Conservation (phyloP, 2,329 filamentous ascomycete genomes). For the Mollisia scopiformis region DNA sequence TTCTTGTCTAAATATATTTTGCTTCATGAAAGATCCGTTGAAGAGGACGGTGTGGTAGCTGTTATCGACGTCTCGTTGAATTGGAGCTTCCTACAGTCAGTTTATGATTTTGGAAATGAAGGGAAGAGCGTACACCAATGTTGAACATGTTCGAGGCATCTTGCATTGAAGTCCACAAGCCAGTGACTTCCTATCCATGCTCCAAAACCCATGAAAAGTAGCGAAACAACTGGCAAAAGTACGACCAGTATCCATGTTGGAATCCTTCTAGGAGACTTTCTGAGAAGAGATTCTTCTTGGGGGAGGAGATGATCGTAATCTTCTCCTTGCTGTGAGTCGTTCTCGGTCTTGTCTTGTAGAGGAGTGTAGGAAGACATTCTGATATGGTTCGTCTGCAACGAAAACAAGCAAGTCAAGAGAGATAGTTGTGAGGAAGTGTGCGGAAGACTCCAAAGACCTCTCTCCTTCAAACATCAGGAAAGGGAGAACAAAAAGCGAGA, state of each 20-base stretch:
- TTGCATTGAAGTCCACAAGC: slow-evolving; percentile 10
- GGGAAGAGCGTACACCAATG: slow-evolving; percentile 27
- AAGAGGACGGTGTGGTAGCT: slow-evolving; percentile 46
- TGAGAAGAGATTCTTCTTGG: slow-evolving; percentile 10
- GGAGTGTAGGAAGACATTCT: slow-evolving; percentile 16
- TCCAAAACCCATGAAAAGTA: slow-evolving; percentile 21
- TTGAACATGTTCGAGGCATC: slow-evolving; percentile 26
- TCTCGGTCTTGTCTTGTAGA: slow-evolving; percentile 23
- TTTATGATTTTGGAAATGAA: not conserved
- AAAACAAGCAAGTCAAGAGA: too few species aligned
- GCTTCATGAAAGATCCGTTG: slow-evolving; percentile 55
- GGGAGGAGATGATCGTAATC: slow-evolving; percentile 23
- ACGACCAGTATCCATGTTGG: slow-evolving; percentile 14
- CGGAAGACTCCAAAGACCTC: not conserved
- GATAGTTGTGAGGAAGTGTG: too few species aligned
- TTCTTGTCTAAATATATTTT: slow-evolving; percentile 51
- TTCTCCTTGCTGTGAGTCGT: slow-evolving; percentile 18
- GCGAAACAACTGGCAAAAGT: slow-evolving; percentile 15
- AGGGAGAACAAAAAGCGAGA: not conserved
- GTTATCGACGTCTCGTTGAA: slow-evolving; percentile 45
- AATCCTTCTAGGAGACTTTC: slow-evolving; percentile 3
- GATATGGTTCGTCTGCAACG: too few species aligned
- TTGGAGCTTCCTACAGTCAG: slow-evolving; percentile 32
- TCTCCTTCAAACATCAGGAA: not conserved
- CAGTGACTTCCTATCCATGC: slow-evolving; percentile 26